A percentile compares a stretch with the other conserved stretches of the same genome.
These are phyloP conservation scores for Leucosporidium creatinivorum DNA, from an alignment of 768 basidiomycete genomes.

Conservation along the genomic window DNA sequence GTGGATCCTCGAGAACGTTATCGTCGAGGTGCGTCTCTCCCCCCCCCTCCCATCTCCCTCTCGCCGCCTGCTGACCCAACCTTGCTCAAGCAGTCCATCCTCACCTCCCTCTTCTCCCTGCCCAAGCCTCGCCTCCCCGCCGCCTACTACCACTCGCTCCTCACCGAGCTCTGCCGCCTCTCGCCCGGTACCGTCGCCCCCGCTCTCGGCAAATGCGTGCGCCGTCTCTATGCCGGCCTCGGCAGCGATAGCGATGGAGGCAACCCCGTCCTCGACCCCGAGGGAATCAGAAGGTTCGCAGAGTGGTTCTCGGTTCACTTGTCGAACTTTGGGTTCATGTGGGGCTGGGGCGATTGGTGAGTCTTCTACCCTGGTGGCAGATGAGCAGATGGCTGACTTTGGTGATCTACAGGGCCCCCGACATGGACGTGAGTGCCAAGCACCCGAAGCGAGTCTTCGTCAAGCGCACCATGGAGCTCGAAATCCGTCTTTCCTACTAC, in stretches of 20 bases:
- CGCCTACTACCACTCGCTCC: constrained; percentile 76
- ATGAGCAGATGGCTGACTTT: not conserved
- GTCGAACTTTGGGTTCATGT: constrained; percentile 95
- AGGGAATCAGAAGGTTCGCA: constrained; percentile 68
- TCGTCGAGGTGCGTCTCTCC: constrained; percentile 61
- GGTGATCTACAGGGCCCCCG: constrained; percentile 61
- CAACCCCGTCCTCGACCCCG: constrained; percentile 57
- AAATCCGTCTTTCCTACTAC: constrained; percentile 84
- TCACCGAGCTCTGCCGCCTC: constrained; percentile 91
- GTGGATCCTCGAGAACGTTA: constrained; percentile 80
- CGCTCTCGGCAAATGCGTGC: constrained; percentile 89
- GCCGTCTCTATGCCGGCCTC: constrained; percentile 71
- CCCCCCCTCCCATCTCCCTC: not conserved
- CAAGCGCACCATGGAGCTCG: constrained; percentile 75
- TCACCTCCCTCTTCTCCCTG: constrained; percentile 65
- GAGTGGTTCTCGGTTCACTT: constrained; percentile 96
- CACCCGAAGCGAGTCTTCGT: constrained; percentile 88
- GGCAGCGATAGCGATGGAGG: constrained; percentile 52
- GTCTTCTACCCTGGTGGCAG: constrained; percentile 39
- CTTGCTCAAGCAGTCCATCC: constrained; percentile 52
- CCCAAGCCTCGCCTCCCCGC: constrained; percentile 70
- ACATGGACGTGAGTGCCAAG: constrained; percentile 61
- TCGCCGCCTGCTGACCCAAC: not conserved
- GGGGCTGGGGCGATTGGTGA: constrained; percentile 99
- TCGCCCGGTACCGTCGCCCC: constrained; percentile 88